Conservation (phyloP, 2,329 filamentous ascomycete genomes). For the Cladorrhinum sp. region DNA sequence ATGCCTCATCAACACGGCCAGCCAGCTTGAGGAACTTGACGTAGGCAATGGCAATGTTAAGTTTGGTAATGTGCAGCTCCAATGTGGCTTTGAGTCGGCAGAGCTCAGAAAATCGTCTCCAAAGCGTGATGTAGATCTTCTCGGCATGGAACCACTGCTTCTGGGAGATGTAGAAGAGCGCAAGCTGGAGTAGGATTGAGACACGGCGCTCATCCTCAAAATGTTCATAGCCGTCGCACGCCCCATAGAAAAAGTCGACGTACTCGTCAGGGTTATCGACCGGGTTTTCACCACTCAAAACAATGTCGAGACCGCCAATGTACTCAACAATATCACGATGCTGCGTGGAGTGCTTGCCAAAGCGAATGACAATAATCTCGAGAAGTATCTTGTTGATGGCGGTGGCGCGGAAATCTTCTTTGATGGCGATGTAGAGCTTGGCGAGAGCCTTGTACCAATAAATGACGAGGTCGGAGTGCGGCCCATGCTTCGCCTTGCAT, state of each 20-base stretch:
- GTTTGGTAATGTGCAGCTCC: constrained; percentile 37
- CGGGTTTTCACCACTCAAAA: constrained; percentile 30
- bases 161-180: constrained; percentile 34
- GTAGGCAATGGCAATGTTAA: constrained; percentile 40
- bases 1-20: constrained; percentile 36
- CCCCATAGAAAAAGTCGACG: constrained; percentile 36
- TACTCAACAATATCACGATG: constrained; percentile 32
- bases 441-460: constrained; percentile 37
- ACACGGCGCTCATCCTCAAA: constrained; percentile 34
- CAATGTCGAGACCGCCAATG: constrained; percentile 36
- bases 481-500: constrained; percentile 35
- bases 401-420: constrained; percentile 35
- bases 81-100: constrained; percentile 31
- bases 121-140: constrained; percentile 39
- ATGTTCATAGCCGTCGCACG: constrained; percentile 33
- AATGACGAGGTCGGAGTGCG: constrained; percentile 36
- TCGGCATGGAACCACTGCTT: constrained; percentile 36
- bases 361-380: constrained; percentile 33
- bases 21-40: constrained; percentile 33
- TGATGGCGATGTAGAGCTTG: constrained; percentile 37
- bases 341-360: constrained; percentile 33
- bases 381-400: constrained; percentile 35
- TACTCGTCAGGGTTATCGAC: constrained; percentile 32
- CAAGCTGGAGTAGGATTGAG: constrained; percentile 36
- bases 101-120: constrained; percentile 37